Evolutionary conservation across 768 basidiomycete species (phyloP).

Genomic region (Dioszegia hungarica): DNA sequence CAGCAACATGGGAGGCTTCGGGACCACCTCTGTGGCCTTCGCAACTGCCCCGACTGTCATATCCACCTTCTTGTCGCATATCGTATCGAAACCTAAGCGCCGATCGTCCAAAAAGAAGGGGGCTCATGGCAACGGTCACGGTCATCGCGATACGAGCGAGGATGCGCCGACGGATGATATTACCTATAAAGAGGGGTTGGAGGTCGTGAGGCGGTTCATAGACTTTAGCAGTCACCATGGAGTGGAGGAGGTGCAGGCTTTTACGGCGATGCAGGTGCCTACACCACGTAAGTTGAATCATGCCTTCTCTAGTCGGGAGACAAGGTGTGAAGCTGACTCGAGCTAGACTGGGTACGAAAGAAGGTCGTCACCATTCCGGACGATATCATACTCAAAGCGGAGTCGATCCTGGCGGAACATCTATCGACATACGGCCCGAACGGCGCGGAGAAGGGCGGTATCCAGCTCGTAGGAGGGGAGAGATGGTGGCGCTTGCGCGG

Average conservation of each 20-base stretch:
- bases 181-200: constrained; percentile 47
- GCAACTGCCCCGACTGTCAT: constrained; percentile 46
- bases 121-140: neutral
- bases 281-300: constrained; percentile 42
- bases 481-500: constrained; percentile 49
- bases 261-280: constrained; percentile 45
- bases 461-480: constrained; percentile 45
- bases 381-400: constrained; percentile 34
- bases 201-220: constrained; percentile 47
- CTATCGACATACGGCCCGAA: constrained; percentile 40
- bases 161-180: constrained; percentile 33
- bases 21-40: constrained; percentile 24
- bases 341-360: constrained; percentile 44
- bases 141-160: neutral
- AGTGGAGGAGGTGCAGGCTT: constrained; percentile 48
- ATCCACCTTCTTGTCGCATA: constrained; percentile 43
- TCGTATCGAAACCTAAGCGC: constrained; percentile 29
- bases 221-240: constrained; percentile 46
- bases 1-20: constrained; percentile 13
- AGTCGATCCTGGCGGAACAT: constrained; percentile 39
- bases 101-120: constrained; percentile 16
- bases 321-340: neutral
- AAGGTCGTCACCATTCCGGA: constrained; percentile 41
- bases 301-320: no score
- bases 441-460: constrained; percentile 22